Conservation (phyloP, 2,329 filamentous ascomycete genomes). For the Ascosphaera apis region DNA sequence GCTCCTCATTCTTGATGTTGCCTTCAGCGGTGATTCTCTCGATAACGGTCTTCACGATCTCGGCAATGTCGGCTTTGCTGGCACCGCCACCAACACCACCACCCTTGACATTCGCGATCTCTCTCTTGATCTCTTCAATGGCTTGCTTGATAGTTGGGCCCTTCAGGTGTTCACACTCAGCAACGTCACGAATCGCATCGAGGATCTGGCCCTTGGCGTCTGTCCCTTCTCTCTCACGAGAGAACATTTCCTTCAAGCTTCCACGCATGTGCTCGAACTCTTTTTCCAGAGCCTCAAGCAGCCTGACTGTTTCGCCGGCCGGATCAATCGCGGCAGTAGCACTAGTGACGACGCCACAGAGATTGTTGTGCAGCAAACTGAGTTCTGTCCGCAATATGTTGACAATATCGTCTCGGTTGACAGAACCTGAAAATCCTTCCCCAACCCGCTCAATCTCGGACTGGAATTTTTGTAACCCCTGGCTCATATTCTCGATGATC, state of each 20-base stretch:
- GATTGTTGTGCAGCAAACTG: slow-evolving; percentile 35
- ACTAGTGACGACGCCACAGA: slow-evolving; percentile 29
- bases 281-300: slow-evolving; percentile 53
- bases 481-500: slow-evolving; percentile 40
- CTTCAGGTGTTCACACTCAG: slow-evolving; percentile 18
- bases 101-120: slow-evolving; percentile 26
- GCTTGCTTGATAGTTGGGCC: slow-evolving; percentile 6
- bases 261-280: slow-evolving; percentile 68
- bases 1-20: background rate
- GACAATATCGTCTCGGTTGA: slow-evolving; percentile 28
- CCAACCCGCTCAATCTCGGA: background rate
- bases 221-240: slow-evolving; percentile 33
- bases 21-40: background rate
- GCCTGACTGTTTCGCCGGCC: slow-evolving; percentile 36
- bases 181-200: slow-evolving; percentile 32
- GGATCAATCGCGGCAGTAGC: slow-evolving; percentile 13
- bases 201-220: slow-evolving; percentile 38
- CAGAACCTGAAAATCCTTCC: background rate
- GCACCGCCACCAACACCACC: slow-evolving; percentile 12
- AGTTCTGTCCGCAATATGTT: slow-evolving; percentile 42
- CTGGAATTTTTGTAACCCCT: slow-evolving; percentile 7
- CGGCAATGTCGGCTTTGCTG: background rate
- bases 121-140: slow-evolving; percentile 20
- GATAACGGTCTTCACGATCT: background rate
- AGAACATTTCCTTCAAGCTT: slow-evolving; percentile 45